Evolutionary conservation across 495 filamentous ascomycete genomes (phyloP), one percentile per base, ranked within the genome.

Genomic region (Aspergillus egyptiacus): DNA sequence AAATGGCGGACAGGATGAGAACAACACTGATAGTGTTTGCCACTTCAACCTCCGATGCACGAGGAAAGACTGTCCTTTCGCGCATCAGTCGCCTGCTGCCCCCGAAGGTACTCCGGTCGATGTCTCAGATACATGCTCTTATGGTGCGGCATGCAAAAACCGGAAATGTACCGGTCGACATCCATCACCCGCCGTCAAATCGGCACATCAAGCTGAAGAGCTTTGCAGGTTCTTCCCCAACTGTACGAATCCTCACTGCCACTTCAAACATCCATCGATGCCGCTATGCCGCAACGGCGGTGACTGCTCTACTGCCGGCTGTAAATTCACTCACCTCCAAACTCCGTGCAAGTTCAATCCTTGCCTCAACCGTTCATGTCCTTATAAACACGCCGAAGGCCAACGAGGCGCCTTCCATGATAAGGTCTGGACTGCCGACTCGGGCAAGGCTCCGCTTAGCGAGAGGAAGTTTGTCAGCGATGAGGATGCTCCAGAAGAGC

Each of bases 141-240:
- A 82, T 62, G 93, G 90, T 11, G 88, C 80, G 4, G 87, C 88
- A 15, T 99, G 93, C 79, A 93, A 90, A 65, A 99, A 96, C 70
- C 74, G 77, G 31, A 99, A 99, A 66, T 99, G 93, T 58, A 85
- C 85, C 2, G 91, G 81, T 19, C 83, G 86, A 9, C 93, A 99
- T 63, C 93, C 93, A 5, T 97, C 93, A 15, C 93, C 94, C 9
- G 89, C 91, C 8, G 75, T 83, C 51, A 86, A 82, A 62, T 63
- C 77, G 27, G 81, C 81, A 10, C 84, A 89, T 66, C 85, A 93
- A 63, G 76, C 82, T 39, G 86, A 95, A 61, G 78, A 83, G 61
- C 83, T 95, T 58, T 99, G 93, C 83, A 86, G 82, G 58, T 99
- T 91, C 75, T 96, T 82, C 65, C 90, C 93, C 32, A 86, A 96